A percentile compares a stretch with the other conserved stretches of the same genome.
These are phyloP conservation scores for Phytopythium helicoides DNA, from an alignment of 352 stramenopile genomes.

Conservation along the genomic window DNA sequence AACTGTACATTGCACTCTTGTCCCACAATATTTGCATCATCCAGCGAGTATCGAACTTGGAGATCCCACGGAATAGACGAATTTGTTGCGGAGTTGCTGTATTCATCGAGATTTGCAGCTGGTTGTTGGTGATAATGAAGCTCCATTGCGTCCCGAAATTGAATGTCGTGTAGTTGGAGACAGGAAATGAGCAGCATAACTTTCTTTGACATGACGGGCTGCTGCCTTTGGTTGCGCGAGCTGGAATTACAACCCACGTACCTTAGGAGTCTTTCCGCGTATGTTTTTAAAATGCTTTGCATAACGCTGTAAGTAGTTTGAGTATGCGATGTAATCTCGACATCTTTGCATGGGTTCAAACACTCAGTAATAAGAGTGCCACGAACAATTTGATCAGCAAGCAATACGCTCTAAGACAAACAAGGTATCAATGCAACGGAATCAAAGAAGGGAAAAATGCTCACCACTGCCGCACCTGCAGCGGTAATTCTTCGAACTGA, in stretches of 20 bases:
- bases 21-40: slow-evolving; percentile 54
- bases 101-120: not conserved
- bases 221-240: not conserved
- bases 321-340: too few species aligned
- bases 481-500: slow-evolving; percentile 5
- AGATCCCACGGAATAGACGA: slow-evolving; percentile 36
- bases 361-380: slow-evolving; percentile 36
- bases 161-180: slow-evolving; percentile 50
- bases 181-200: slow-evolving; percentile 18
- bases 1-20: slow-evolving; percentile 66
- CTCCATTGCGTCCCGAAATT: slow-evolving; percentile 45
- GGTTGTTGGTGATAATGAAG: slow-evolving; percentile 18
- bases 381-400: slow-evolving; percentile 47
- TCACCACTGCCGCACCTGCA: too few species aligned
- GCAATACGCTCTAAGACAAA: slow-evolving; percentile 25
- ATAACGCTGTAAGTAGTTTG: too few species aligned
- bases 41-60: slow-evolving; percentile 61
- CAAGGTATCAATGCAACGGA: not conserved
- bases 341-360: slow-evolving; percentile 3
- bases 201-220: not conserved
- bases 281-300: not conserved
- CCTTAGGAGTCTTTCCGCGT: not conserved
- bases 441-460: too few species aligned
- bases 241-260: not conserved
- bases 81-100: too few species aligned